A percentile compares a stretch with the other conserved stretches of the same genome.
phyloP scores from a whole-genome alignment of 2,329 filamentous ascomycete genomes.

The Aspergillus carbonarius region DNA sequence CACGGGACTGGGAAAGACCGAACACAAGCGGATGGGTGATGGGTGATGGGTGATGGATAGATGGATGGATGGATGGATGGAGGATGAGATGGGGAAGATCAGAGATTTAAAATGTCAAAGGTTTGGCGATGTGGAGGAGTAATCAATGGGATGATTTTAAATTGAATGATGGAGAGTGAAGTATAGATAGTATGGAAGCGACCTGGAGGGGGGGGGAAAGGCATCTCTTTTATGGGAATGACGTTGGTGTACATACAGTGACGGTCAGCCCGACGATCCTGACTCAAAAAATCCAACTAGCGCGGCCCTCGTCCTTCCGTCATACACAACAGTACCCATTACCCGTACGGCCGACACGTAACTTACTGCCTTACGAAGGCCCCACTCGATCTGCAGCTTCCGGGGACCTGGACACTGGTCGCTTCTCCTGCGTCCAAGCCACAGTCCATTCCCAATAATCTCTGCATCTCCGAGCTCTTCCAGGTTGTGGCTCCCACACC shows the following conservation, averaged over 20 bases:
- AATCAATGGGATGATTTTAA: not conserved
- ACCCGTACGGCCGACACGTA: not conserved
- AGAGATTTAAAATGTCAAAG: not conserved
- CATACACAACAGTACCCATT: not conserved
- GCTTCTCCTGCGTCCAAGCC: not conserved
- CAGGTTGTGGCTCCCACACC: not conserved
- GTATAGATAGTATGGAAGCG: not conserved
- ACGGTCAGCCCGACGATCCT: not conserved
- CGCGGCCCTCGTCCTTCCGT: not conserved
- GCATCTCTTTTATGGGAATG: not conserved
- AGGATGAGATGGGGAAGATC: not conserved
- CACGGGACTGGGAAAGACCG: not conserved
- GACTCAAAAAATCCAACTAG: not conserved
- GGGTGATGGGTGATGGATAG: not conserved
- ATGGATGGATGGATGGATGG: not conserved
- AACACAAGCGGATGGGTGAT: not conserved
- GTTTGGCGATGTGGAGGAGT: not conserved
- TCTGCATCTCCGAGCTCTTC: not conserved
- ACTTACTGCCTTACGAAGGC: not conserved
- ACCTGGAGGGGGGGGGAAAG: not conserved
- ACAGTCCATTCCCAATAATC: not conserved
- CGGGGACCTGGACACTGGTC: too few species aligned
- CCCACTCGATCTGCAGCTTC: not conserved
- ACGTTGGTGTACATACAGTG: not conserved
- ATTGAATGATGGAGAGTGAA: not conserved